These are phyloP conservation scores for Aspergillus vadensis DNA, from an alignment of 2,329 filamentous ascomycete species.

Conservation along the genomic window DNA sequence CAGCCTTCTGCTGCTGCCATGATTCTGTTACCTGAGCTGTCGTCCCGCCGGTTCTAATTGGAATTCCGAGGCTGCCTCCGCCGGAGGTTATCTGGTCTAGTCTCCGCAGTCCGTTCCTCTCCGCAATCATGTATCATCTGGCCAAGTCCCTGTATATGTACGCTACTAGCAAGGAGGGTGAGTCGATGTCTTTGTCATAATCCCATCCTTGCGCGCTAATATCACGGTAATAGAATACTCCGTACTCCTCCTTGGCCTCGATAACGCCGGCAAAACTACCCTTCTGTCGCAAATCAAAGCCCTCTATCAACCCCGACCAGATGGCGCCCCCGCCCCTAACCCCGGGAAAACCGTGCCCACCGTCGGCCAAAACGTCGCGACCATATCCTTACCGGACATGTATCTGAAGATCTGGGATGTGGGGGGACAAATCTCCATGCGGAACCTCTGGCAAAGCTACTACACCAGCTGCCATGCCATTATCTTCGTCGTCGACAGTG, in stretches of 20 bases:
- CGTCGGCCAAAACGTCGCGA: constrained; percentile 94
- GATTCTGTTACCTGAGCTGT: constrained; percentile 16
- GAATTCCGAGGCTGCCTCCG: constrained; percentile 16
- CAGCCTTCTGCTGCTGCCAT: constrained; percentile 23
- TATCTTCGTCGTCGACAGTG: constrained; percentile 95
- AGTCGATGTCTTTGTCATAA: constrained; percentile 15
- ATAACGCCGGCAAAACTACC: constrained; percentile 98
- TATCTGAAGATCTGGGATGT: constrained; percentile 99
- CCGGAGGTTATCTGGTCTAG: constrained; percentile 20
- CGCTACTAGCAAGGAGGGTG: constrained; percentile 95
- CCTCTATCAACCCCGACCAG: constrained; percentile 59
- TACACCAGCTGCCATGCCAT: constrained; percentile 94
- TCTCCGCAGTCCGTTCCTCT: constrained; percentile 22
- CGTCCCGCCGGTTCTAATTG: constrained; percentile 17
- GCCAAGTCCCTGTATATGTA: constrained; percentile 93
- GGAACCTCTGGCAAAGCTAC: constrained; percentile 93
- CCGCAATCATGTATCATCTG: constrained; percentile 81
- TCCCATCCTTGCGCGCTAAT: neutral
- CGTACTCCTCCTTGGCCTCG: constrained; percentile 91
- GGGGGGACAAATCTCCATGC: constrained; percentile 85
- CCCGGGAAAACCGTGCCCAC: constrained; percentile 88
- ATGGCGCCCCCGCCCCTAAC: constrained; percentile 50
- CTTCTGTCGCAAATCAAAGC: constrained; percentile 96
- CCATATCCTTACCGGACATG: constrained; percentile 87
- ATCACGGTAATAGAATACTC: constrained; percentile 73